phyloP scores from a whole-genome alignment of 1,139 yeast species.

The Geotrichum carabidarum region DNA sequence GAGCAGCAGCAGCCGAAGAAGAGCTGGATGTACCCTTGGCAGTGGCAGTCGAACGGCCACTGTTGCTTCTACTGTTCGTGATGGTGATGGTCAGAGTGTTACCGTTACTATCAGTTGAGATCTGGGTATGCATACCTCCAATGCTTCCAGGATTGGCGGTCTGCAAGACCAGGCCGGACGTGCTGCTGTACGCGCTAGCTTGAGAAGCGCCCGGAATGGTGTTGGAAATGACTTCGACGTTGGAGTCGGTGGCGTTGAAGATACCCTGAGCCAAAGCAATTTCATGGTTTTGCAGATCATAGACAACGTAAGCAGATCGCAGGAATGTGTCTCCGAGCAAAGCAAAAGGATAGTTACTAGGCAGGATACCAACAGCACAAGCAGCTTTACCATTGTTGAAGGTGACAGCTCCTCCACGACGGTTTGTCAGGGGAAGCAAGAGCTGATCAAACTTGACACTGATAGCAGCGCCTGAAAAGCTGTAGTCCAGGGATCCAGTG shows the following conservation, averaged over 20 bases:
- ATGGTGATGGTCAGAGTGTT: neutral
- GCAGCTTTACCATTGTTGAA: slow-evolving; percentile 26
- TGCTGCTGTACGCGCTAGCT: slow-evolving; percentile 16
- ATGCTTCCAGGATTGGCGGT: slow-evolving; percentile 1
- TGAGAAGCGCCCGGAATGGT: slow-evolving; percentile 18
- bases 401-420: slow-evolving; percentile 23
- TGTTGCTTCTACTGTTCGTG: neutral
- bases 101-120: slow-evolving; percentile 8
- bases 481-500: slow-evolving; percentile 35
- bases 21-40: neutral
- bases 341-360: slow-evolving; percentile 26
- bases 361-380: slow-evolving; percentile 33
- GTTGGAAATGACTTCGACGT: slow-evolving; percentile 25
- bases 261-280: slow-evolving; percentile 63
- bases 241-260: slow-evolving; percentile 23
- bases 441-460: slow-evolving; percentile 43
- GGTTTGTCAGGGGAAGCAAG: slow-evolving; percentile 18
- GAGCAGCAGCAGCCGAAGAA: neutral
- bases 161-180: slow-evolving; percentile 7
- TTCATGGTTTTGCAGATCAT: slow-evolving; percentile 61
- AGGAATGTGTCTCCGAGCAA: slow-evolving; percentile 72
- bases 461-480: slow-evolving; percentile 50
- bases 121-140: slow-evolving; percentile 1
- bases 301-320: slow-evolving; percentile 71
- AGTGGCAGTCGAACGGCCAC: neutral